Percentiles rank a stretch among this genome's conserved stretches.
phyloP scores from a whole-genome alignment of 495 filamentous ascomycete species.

The Saxophila tyrrhenica region DNA sequence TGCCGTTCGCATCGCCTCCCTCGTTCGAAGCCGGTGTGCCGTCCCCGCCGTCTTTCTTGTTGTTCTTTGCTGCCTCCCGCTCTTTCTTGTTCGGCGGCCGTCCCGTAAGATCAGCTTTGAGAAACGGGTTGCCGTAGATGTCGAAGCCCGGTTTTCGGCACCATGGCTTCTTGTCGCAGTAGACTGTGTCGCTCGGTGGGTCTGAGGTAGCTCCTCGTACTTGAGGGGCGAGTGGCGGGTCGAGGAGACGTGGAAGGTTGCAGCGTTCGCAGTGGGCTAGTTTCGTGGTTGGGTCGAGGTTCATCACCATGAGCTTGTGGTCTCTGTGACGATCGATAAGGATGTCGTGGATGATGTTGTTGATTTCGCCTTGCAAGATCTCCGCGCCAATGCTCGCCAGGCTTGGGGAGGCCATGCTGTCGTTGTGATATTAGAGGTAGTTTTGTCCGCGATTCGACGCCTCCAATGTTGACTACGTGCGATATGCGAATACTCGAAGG shows the following conservation, averaged over 20 bases:
- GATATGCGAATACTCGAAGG: no score
- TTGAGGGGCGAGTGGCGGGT: slow-evolving; percentile 22
- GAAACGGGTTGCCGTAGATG: slow-evolving; percentile 71
- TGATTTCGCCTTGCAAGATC: slow-evolving; percentile 33
- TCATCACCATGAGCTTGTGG: slow-evolving; percentile 46
- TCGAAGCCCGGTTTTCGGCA: slow-evolving; percentile 64
- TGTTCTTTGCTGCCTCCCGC: slow-evolving; percentile 24
- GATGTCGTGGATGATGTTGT: slow-evolving; percentile 35
- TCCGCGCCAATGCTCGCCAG: slow-evolving; percentile 6
- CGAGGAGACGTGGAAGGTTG: slow-evolving; percentile 32
- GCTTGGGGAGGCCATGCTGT: not conserved
- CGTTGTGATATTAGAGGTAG: not conserved
- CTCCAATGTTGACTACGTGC: no score
- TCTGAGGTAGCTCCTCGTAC: slow-evolving; percentile 25
- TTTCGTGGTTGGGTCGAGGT: slow-evolving; percentile 32
- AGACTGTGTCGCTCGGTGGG: slow-evolving; percentile 30
- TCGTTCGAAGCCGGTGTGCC: slow-evolving; percentile 24
- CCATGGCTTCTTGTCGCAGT: slow-evolving; percentile 67
- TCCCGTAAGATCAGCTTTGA: slow-evolving; percentile 43
- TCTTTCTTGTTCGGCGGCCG: slow-evolving; percentile 47
- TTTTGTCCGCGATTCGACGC: no score
- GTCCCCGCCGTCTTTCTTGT: slow-evolving; percentile 24
- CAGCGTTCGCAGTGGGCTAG: slow-evolving; percentile 24
- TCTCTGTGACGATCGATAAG: slow-evolving; percentile 34
- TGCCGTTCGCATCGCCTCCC: slow-evolving; percentile 8